phyloP scores from a whole-genome alignment of 352 stramenopile species.

The Pythium vanterpoolii region DNA sequence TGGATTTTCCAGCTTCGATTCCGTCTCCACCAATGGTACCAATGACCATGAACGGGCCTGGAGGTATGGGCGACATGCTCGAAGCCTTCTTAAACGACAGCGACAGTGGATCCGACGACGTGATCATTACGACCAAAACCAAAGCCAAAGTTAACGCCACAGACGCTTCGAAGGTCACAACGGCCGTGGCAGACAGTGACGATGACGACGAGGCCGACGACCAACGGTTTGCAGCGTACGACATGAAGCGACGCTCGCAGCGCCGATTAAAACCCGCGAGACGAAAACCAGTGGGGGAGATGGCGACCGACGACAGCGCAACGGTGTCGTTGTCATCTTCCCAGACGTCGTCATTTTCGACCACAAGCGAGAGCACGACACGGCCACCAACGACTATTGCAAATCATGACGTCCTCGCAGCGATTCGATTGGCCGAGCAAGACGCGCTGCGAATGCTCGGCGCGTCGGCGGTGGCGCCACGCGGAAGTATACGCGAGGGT shows the following conservation, averaged over 20 bases:
- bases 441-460: slow-evolving; percentile 64
- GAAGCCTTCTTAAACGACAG: slow-evolving; percentile 67
- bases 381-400: neutral
- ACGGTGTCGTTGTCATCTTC: slow-evolving; percentile 4
- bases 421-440: slow-evolving; percentile 63
- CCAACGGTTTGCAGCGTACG: slow-evolving; percentile 52
- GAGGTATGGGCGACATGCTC: slow-evolving; percentile 30
- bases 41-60: slow-evolving; percentile 2
- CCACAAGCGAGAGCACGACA: neutral
- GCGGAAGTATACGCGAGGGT: neutral
- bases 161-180: neutral
- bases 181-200: slow-evolving; percentile 2
- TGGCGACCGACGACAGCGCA: slow-evolving; percentile 4
- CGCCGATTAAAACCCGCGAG: slow-evolving; percentile 36
- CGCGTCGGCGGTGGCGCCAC: neutral
- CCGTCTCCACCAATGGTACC: slow-evolving; percentile 14
- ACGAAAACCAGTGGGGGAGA: slow-evolving; percentile 43
- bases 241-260: slow-evolving; percentile 16
- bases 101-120: slow-evolving; percentile 44
- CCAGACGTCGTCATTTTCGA: slow-evolving; percentile 17
- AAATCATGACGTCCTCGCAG: slow-evolving; percentile 56
- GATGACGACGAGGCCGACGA: slow-evolving; percentile 23
- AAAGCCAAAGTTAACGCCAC: too few species aligned
- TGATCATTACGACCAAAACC: neutral
- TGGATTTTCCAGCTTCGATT: neutral